Evolutionary conservation across 2,329 filamentous ascomycete species (phyloP).

Genomic region (Fusarium tanahbumbuense): DNA sequence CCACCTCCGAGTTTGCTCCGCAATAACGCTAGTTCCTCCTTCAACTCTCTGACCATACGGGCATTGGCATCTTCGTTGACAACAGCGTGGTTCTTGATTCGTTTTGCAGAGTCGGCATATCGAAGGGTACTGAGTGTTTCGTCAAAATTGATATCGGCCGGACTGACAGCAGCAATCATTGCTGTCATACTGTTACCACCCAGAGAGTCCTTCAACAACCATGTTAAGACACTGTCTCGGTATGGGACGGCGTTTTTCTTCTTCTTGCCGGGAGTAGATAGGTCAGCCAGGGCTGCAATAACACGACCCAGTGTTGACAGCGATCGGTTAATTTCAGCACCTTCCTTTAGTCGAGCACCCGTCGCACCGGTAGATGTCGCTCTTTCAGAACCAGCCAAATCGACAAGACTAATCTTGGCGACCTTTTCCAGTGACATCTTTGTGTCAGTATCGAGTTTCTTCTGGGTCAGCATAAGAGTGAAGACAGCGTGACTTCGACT

Average conservation of each 20-base stretch:
- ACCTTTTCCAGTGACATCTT: conserved; percentile 99
- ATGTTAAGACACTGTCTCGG: conserved; percentile 95
- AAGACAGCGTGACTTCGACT: conserved; percentile 99
- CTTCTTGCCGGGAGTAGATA: conserved; percentile 87
- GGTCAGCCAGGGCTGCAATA: conserved; percentile 92
- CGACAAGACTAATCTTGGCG: conserved; percentile 96
- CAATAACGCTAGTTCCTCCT: conserved; percentile 89
- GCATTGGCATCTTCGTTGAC: conserved; percentile 99
- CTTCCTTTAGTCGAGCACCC: conserved; percentile 93
- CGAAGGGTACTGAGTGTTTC: conserved; percentile 95
- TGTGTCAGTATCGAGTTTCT: conserved; percentile 88
- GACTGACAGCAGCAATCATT: conserved; percentile 99
- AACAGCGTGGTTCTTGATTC: conserved; percentile 99
- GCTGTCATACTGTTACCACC: conserved; percentile 99
- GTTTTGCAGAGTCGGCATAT: conserved; percentile 97
- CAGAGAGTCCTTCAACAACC: conserved; percentile 95
- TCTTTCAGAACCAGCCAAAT: conserved; percentile 96
- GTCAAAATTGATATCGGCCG: conserved; percentile 98
- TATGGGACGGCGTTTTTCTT: conserved; percentile 85
- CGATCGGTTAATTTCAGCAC: conserved; percentile 97
- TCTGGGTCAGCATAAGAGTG: conserved; percentile 94
- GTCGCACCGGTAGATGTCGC: conserved; percentile 97
- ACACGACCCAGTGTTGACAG: conserved; percentile 96
- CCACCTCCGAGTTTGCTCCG: conserved; percentile 81
- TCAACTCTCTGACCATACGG: conserved; percentile 97